Base-by-base conservation (phyloP, 176 grass and related monocot species). In the Musa troglodytarum region DNA sequence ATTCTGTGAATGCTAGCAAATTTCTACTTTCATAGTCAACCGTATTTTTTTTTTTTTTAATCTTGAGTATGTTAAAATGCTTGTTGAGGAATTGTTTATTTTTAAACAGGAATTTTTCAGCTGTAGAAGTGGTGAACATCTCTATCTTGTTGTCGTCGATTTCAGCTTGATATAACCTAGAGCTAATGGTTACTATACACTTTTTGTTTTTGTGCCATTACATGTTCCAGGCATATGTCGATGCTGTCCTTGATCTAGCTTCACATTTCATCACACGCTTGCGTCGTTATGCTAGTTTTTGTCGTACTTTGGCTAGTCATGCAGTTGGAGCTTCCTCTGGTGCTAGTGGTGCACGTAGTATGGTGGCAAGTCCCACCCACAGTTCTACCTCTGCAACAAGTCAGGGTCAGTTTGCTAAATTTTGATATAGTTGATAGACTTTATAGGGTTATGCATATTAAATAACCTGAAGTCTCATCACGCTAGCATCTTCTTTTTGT, bases 251-350 rank as follows among this genome's bases (percentile, higher is more conserved):
- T 82, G 95, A 99, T 92, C 86, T 99, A 78, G 95, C 95, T 49
- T 99, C 95, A 64, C 88, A 99, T 85, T 99, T 99, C 77, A 99
- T 99, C 52, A 91, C 90, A 58, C 95, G 88, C 65, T 81, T 99
- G 72, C 91, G 95, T 53, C 88, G 95, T 54, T 99, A 99, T 89
- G 90, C 95, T 64, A 99, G 95, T 74, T 99, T 99, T 88, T 99
- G 95, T 81, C 95, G 95, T 76, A 91, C 95, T 76, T 79, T 99
- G 80, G 90, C 95, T 81, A 99, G 95, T 69, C 95, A 99, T 87
- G 88, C 88, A 66, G 95, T 94, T 75, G 95, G 90, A 81, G 88
- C 95, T 69, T 99, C 95, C 80, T 93, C 95, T 86, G 87, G 88
- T 28, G 56, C 90, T 77, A 77, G 82, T 75, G 87, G 76, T 84